phyloP scores from a whole-genome alignment of 768 basidiomycete genomes.

The Boletus vinaceobasis region DNA sequence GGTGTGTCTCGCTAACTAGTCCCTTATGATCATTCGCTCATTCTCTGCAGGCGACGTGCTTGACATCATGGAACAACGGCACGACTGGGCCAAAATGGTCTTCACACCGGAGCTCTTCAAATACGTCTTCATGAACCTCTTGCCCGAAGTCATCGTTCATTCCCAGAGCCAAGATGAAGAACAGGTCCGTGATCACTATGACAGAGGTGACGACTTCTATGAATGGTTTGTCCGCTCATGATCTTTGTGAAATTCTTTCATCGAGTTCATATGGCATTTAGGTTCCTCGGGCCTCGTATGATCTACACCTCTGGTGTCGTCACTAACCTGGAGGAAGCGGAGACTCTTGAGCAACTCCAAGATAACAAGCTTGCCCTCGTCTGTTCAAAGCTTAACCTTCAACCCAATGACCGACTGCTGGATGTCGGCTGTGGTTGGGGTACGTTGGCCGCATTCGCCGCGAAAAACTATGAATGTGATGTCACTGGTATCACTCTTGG shows the following conservation, averaged over 20 bases:
- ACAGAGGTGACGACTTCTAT: slow-evolving; percentile 97
- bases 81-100: slow-evolving; percentile 92
- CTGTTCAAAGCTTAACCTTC: slow-evolving; percentile 88
- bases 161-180: slow-evolving; percentile 90
- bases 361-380: slow-evolving; percentile 97
- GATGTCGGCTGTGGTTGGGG: slow-evolving; percentile 97
- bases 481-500: slow-evolving; percentile 94
- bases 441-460: slow-evolving; percentile 89
- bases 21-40: not conserved
- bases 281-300: slow-evolving; percentile 96
- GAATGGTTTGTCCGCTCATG: slow-evolving; percentile 48
- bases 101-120: slow-evolving; percentile 91
- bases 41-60: slow-evolving; percentile 74
- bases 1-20: slow-evolving; percentile 43
- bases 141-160: slow-evolving; percentile 94
- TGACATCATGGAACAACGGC: slow-evolving; percentile 89
- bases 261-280: slow-evolving; percentile 19
- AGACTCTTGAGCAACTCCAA: slow-evolving; percentile 91
- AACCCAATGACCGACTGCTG: slow-evolving; percentile 79
- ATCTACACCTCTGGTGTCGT: slow-evolving; percentile 96
- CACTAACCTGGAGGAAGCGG: slow-evolving; percentile 59
- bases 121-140: slow-evolving; percentile 82
- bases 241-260: not conserved
- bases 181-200: slow-evolving; percentile 94
- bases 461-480: slow-evolving; percentile 96